Base-by-base conservation (phyloP, 169 alveolate genomes). In the Cardiosporidium cionae region DNA sequence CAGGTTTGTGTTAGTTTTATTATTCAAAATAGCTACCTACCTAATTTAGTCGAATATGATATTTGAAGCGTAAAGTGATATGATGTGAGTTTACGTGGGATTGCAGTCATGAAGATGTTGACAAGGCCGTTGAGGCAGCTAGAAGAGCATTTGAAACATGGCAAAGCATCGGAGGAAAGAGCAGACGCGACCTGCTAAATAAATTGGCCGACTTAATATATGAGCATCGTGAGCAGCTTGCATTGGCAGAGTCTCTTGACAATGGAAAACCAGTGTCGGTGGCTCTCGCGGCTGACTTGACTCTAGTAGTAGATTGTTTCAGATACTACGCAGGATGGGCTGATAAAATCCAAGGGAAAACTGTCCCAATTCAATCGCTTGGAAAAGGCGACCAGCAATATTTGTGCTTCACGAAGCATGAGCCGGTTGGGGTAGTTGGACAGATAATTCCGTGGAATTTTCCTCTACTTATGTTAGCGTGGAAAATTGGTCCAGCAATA, bases 381-480 rank as follows among this genome's bases (percentile, higher is more conserved):
- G 78, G 62, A 16, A 64, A 44, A 44, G 58, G 58, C 16, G 58
- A 44, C 58, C 58, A 44, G 58, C n/a, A 76, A n/a, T 67, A 77
- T 32, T 80, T 84, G 65, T 68, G 78, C 66, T 73, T 62, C 73
- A 86, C 93, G n/a, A 74, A 87, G 65, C 44, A 74, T 65, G 94
- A 92, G 63, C 95, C 94, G 4, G 88, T 88, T 32, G 96, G 95
- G 28, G 95, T 92, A 1, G 89, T 80, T 16, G 96, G 88, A 22
- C 91, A 85, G 76, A 89, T 92, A 36, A 81, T 87, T 23, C 97
- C 97, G 31, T 92, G 95, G 95, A 92, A 92, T 76, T 89, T 82
- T 74, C 97, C 97, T 28, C 75, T 89, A 58, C 64, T 84, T 22
- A 87, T 89, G 90, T 70, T 80, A 31, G 87, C 88, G 2, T 73